Evolutionary conservation across 164 flowering plant species (phyloP).

Genomic region (Annona squamosa): DNA sequence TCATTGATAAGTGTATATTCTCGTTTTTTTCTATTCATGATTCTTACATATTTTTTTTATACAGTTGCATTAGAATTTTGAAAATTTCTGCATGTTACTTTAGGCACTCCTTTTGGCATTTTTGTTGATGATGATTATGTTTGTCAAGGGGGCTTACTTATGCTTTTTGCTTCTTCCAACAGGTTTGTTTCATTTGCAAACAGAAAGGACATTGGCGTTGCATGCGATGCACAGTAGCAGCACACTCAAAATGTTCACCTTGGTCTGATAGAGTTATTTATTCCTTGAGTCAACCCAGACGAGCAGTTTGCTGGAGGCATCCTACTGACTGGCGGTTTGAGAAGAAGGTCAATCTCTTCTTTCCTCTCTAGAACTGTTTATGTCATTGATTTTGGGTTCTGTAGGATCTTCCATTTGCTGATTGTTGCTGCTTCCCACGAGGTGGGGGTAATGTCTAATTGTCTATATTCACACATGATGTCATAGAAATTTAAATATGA

Average conservation of each 20-base stretch:
- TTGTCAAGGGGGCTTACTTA: neutral
- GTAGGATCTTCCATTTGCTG: neutral
- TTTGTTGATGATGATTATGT: neutral
- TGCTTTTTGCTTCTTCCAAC: conserved; percentile 8
- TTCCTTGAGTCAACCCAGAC: conserved; percentile 35
- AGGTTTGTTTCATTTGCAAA: conserved; percentile 78
- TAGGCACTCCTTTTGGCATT: neutral
- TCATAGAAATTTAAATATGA: too few relatives aligned
- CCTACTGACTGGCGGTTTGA: conserved; percentile 64
- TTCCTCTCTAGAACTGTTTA: conserved; percentile 25
- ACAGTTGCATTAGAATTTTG: neutral
- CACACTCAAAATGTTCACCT: conserved; percentile 74
- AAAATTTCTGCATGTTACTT: too few relatives aligned
- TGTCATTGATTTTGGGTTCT: neutral
- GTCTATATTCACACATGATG: too few relatives aligned
- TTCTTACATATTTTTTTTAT: neutral
- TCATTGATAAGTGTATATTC: neutral
- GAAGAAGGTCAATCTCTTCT: conserved; percentile 75
- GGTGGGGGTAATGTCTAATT: too few relatives aligned
- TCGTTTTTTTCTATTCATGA: neutral
- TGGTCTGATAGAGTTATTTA: conserved; percentile 64
- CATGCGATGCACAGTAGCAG: conserved; percentile 54
- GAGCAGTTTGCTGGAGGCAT: conserved; percentile 91
- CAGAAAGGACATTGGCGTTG: conserved; percentile 63
- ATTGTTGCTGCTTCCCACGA: neutral